Evolutionary conservation across 2,329 filamentous ascomycete species (phyloP), one percentile per base, ranked within the genome.

Genomic region (Aspergillus brunneoviolaceus): DNA sequence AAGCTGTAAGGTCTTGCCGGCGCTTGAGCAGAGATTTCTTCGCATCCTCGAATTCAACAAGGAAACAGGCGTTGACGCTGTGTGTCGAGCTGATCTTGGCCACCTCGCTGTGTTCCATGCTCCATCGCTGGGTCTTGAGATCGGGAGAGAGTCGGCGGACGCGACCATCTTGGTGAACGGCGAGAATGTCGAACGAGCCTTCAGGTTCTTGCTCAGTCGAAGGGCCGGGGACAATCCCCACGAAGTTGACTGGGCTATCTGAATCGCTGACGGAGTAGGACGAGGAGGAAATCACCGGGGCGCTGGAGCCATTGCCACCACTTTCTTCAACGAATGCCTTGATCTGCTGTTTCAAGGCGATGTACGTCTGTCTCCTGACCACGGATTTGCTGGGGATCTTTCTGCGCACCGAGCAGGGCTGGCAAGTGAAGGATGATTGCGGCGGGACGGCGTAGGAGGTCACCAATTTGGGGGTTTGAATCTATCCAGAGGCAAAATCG

Each of bases 361-460:
- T 81, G 69, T 86, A 88, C 21, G 85, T 87, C 56, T 81, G 82
- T 67, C 86, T 80, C 58, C 79, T 80, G 1, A 81, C 76, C 3
- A 72, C 67, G 11, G 73, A 72, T 39, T 76, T 77, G 33, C 77
- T 77, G 31, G 73, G 68, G 49, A 77, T 71, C 69, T 82, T 84
- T 63, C 79, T 77, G 70, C 84, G 82, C 49, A 87, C 77, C 25
- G 85, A 88, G 69, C 80, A 85, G 55, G 86, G 85, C 35, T 82
- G 77, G 55, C 83, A 83, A 57, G 80, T 79, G 69, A 87, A 84
- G 16, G 78, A 80, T 25, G 84, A 82, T 67, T 86, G 81, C 29
- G 86, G 85, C 39, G 86, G 84, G 16, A 87, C 76, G 55, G 85
- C 84, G 70, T 87, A 87, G 16, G 85, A 87, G 35, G 84, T 82